Evolutionary conservation across 78 protist genomes (phyloP), one percentile per base, ranked within the genome.

Genomic region (slime mould (Dictyostelium discoideum)): DNA sequence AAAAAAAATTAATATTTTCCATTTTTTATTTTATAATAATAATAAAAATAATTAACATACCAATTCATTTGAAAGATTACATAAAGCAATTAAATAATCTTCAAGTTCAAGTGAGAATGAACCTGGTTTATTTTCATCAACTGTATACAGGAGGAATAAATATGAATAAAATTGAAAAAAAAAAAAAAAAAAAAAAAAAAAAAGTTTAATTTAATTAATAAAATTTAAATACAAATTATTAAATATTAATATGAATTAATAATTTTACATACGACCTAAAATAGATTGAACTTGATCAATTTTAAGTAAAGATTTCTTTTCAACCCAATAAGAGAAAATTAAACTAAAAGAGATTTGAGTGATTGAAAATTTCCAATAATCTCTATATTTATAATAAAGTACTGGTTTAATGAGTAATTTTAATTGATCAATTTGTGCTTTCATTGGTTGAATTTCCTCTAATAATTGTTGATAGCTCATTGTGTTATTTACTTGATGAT

Each of bases 11-110:
- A 54, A 54, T 16, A 54, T 54, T 54, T 5, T 7, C 13, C 0
- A 22, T 54, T 54, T 54, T 22, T 3, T 3, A 5, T 54, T 54
- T 54, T 10, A 16, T 54, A 16, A 2, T 54, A 16, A 5, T 16
- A 54, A 78, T 44, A 3, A 44, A 0, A 44, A 7, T 40, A 54
- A 13, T 46, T 29, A 13, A 67, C 89, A 8, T 74, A 89, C 95
- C 85, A 96, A 20, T 54, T 96, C 97, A 69, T 86, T 85, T 32
- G 97, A 39, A 20, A 96, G 20, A 73, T 74, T 65, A 81, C 97
- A 96, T 54, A 96, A 39, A 1, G 92, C 97, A 65, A 86, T 24
- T 76, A 96, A 86, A 65, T 86, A 96, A 77, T 96, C 97, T 46
- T 96, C 97, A 3, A 92, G 46, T 46, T 85, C 97, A 9, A 96